These are phyloP conservation scores for Cercospora sp. DNA, from an alignment of 2,329 filamentous ascomycete species.

Conservation along the genomic window DNA sequence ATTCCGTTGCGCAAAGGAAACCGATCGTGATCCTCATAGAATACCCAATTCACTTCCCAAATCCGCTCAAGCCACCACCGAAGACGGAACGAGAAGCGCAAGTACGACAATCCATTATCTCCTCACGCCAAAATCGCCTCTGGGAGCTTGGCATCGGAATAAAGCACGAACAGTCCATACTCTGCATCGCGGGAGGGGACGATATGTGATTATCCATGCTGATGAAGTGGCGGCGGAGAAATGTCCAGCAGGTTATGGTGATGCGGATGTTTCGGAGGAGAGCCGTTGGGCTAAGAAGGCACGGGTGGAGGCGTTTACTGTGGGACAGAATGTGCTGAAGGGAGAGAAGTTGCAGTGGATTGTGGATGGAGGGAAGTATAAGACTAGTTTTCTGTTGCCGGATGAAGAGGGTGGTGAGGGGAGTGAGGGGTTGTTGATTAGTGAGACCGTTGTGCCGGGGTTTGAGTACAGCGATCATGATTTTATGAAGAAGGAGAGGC, in stretches of 20 bases:
- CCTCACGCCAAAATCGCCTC: slow-evolving; percentile 56
- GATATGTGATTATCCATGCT: slow-evolving; percentile 65
- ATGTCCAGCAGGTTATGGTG: slow-evolving; percentile 37
- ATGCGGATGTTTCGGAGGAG: slow-evolving; percentile 56
- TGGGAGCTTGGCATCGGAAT: slow-evolving; percentile 65
- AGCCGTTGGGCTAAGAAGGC: slow-evolving; percentile 45
- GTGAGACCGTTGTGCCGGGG: slow-evolving; percentile 67
- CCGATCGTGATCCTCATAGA: slow-evolving; percentile 54
- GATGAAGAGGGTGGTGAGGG: slow-evolving; percentile 42
- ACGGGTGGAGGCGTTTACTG: slow-evolving; percentile 63
- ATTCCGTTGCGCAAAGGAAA: slow-evolving; percentile 45
- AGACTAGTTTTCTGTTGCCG: slow-evolving; percentile 61
- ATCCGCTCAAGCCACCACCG: slow-evolving; percentile 24
- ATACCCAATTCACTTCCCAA: slow-evolving; percentile 58
- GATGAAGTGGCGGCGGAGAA: slow-evolving; percentile 43
- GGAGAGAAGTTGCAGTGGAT: slow-evolving; percentile 66
- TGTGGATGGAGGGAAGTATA: slow-evolving; percentile 67
- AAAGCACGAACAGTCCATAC: slow-evolving; percentile 61
- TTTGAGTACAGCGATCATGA: slow-evolving; percentile 69
- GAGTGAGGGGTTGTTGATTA: slow-evolving; percentile 60
- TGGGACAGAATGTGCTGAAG: slow-evolving; percentile 57
- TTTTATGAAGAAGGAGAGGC: slow-evolving; percentile 57
- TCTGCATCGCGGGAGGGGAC: slow-evolving; percentile 61
- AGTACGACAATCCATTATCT: slow-evolving; percentile 66
- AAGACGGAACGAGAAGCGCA: slow-evolving; percentile 49